Conservation (phyloP, 116 monocot species). For the Iris pallida region DNA sequence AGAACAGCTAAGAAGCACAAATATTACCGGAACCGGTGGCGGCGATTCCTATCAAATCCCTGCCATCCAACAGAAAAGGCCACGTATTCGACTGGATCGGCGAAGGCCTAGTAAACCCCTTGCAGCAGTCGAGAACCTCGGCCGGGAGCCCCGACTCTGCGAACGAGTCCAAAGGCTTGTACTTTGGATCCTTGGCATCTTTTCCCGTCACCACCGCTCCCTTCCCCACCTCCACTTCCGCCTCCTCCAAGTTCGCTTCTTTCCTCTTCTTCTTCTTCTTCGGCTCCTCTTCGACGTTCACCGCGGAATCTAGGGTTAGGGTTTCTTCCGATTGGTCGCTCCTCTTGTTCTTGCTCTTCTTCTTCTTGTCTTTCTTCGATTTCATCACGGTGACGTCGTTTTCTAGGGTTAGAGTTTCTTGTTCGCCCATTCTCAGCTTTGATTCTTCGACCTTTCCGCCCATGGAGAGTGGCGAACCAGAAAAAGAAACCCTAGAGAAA, state of each 20-base stretch:
- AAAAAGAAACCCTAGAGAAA: background rate
- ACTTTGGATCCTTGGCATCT: constrained; percentile 44
- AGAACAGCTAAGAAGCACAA: background rate
- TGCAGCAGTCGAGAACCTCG: constrained; percentile 78
- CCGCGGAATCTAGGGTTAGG: too few relatives aligned
- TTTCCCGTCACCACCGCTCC: constrained; percentile 68
- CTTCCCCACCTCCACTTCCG: background rate
- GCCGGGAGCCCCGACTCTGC: constrained; percentile 55
- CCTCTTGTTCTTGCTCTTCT: background rate
- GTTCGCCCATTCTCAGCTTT: too few relatives aligned
- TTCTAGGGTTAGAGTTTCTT: constrained; percentile 13
- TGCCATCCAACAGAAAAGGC: constrained; percentile 83
- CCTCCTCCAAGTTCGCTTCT: constrained; percentile 2
- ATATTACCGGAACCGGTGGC: constrained; percentile 87
- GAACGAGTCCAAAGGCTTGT: constrained; percentile 57
- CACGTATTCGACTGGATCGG: constrained; percentile 90
- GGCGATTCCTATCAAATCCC: constrained; percentile 95
- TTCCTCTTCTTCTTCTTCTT: constrained; percentile 21
- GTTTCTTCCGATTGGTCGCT: background rate
- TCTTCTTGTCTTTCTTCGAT: constrained; percentile 30
- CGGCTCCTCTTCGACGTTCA: background rate
- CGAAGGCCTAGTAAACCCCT: constrained; percentile 70
- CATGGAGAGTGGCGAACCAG: constrained; percentile 12
- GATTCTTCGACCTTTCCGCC: constrained; percentile 13
- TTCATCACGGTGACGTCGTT: constrained; percentile 7